Conservation (phyloP, 2,329 filamentous ascomycete species). For the Chaetomium sp. region DNA sequence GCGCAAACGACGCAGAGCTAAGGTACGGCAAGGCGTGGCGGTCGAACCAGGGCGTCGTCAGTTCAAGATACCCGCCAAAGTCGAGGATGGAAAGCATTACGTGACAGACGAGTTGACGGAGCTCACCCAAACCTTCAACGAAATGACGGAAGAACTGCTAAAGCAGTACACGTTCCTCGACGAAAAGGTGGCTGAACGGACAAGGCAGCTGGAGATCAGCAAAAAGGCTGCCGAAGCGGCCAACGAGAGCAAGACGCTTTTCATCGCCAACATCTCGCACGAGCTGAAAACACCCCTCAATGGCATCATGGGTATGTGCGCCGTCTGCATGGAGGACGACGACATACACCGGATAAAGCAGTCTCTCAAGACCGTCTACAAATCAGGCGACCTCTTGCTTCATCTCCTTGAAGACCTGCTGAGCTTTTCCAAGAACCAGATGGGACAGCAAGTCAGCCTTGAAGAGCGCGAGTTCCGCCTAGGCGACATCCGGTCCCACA, state of each 20-base stretch:
- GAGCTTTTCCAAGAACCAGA: constrained; percentile 94
- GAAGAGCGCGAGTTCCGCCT: constrained; percentile 85
- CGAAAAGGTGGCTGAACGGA: constrained; percentile 80
- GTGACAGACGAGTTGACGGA: constrained; percentile 86
- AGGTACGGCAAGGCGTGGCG: constrained; percentile 39
- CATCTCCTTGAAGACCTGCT: constrained; percentile 87
- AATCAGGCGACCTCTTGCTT: constrained; percentile 79
- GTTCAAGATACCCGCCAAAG: constrained; percentile 85
- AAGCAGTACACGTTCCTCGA: constrained; percentile 85
- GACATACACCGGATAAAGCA: constrained; percentile 77
- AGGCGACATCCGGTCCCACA: constrained; percentile 80
- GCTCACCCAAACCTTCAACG: constrained; percentile 82
- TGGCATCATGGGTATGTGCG: constrained; percentile 91
- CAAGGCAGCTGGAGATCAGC: constrained; percentile 80
- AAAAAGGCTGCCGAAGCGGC: constrained; percentile 93
- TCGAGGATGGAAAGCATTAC: constrained; percentile 72
- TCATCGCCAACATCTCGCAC: constrained; percentile 90
- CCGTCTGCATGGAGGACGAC: constrained; percentile 89
- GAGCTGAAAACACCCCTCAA: constrained; percentile 94
- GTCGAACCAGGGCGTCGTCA: constrained; percentile 52
- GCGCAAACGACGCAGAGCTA: constrained; percentile 39
- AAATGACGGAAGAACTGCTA: constrained; percentile 88
- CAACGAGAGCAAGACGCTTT: constrained; percentile 95
- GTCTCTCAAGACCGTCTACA: constrained; percentile 85
- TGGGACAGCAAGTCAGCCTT: constrained; percentile 77